Base-by-base conservation (phyloP, 495 filamentous ascomycete genomes). In the Talaromyces nanjingensis region DNA sequence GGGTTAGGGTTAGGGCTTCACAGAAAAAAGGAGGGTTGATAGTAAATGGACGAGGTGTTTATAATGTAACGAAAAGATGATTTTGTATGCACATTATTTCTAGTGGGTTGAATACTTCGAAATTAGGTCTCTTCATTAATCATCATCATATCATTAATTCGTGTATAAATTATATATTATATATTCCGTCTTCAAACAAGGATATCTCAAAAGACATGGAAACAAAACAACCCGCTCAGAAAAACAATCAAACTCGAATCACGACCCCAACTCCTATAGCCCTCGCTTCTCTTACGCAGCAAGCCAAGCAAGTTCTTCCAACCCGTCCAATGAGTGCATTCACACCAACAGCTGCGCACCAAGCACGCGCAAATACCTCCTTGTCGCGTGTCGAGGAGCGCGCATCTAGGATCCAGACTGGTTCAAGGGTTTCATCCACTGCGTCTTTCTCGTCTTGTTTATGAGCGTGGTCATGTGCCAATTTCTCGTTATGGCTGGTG, bases 271-370 rank as follows among this genome's bases (percentile, higher is more conserved):
- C 84, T 6, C 84, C 84, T 55, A 91, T 66, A 6, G 88, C 89
- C 11, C 81, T 82, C 0, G 87, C 88, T 73, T 92, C 88, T 25
- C 89, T 77, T 29, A 92, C 81, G 66, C 87, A 86, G 68, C 89
- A 91, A 8, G 81, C 79, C 39, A 91, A 65, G 69, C 89, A 91
- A 0, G 83, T 85, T 66, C 85, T 77, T 57, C 85, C 82, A 53
- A 79, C 79, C 31, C 88, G 75, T 58, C 86, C 87, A 64, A 92
- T 83, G 57, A 92, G 66, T 16, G 87, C 88, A 70, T 90, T 84
- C 73, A 82, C 83, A 3, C 88, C 89, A 65, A 79, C 83, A 64
- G 88, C 82, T 2, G 88, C 84, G 67, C 89, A 92, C 72, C 89
- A 81, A 2, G 88, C 87, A 31, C 88, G 78, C 7, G 80, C 87